Evolutionary conservation across 2,329 filamentous ascomycete species (phyloP).

Genomic region (Byssoonygena ceratinophila): DNA sequence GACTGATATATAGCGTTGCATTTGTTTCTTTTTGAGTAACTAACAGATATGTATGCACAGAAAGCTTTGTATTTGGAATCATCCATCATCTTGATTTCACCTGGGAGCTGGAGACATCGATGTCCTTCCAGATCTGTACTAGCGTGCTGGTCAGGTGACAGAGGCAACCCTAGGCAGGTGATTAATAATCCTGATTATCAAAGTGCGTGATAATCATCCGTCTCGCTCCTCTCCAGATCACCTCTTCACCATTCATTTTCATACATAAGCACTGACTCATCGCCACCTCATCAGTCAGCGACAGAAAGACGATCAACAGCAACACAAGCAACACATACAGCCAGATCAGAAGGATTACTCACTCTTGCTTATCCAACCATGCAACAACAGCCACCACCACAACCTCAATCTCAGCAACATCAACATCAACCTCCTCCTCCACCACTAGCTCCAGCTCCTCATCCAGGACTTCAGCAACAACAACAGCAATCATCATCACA

Average conservation of each 20-base stretch:
- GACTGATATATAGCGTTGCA: too few relatives aligned
- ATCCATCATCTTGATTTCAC: too few relatives aligned
- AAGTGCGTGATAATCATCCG: too few relatives aligned
- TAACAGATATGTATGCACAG: too few relatives aligned
- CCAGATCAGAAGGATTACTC: too few relatives aligned
- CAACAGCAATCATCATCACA: constrained; percentile 8
- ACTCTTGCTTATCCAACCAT: too few relatives aligned
- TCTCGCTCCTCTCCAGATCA: too few relatives aligned
- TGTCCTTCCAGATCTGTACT: too few relatives aligned
- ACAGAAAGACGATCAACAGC: background rate
- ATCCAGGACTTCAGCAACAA: constrained; percentile 4
- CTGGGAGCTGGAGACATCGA: too few relatives aligned
- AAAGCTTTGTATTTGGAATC: too few relatives aligned
- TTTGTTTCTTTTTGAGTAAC: too few relatives aligned
- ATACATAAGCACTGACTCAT: constrained; percentile 1
- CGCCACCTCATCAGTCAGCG: constrained; percentile 1
- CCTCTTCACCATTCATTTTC: too few relatives aligned
- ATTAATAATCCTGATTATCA: background rate
- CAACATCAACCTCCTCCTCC: constrained; percentile 25
- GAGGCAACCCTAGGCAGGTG: background rate
- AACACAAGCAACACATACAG: constrained; percentile 4
- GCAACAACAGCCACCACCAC: background rate
- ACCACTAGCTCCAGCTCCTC: constrained; percentile 39
- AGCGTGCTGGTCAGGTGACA: background rate
- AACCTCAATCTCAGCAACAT: constrained; percentile 20